Conservation (phyloP, 106 monocot species). For the Posidonia australis region DNA sequence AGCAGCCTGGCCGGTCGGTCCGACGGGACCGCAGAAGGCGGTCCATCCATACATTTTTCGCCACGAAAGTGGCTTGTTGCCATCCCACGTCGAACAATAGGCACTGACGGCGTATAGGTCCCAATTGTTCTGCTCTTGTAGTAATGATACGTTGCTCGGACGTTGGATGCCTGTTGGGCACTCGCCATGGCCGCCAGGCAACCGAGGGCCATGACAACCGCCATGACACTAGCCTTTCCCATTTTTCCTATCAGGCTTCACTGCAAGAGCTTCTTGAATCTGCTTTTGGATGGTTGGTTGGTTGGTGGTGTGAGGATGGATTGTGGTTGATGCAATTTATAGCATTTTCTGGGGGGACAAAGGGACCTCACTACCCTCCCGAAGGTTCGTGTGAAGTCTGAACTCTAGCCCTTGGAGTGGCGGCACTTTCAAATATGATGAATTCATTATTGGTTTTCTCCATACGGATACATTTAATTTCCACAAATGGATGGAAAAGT, state of each 20-base stretch:
- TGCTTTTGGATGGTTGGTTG: not conserved
- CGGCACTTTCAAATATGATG: no score
- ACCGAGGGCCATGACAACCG: not conserved
- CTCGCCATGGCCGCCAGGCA: constrained; percentile 2
- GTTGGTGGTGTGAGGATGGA: not conserved
- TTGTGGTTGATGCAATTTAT: not conserved
- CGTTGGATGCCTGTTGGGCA: constrained; percentile 15
- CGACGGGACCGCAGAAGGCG: constrained; percentile 33
- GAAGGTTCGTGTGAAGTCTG: no score
- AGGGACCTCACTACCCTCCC: not conserved
- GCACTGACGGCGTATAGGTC: constrained; percentile 13
- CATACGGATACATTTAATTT: no score
- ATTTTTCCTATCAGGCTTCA: not conserved
- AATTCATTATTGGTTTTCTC: no score
- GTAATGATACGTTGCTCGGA: constrained; percentile 32
- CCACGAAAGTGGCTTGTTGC: constrained; percentile 16
- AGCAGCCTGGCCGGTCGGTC: constrained; percentile 15
- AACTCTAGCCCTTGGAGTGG: no score
- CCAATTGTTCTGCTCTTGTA: constrained; percentile 24
- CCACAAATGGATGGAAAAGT: no score
- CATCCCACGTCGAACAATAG: constrained; percentile 30
- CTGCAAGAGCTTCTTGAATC: not conserved
- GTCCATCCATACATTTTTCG: constrained; percentile 33
- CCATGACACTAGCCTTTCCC: not conserved
- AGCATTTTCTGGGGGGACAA: not conserved